These are phyloP conservation scores for Yarrowia osloensis DNA, from an alignment of 805 yeast species.

Conservation along the genomic window DNA sequence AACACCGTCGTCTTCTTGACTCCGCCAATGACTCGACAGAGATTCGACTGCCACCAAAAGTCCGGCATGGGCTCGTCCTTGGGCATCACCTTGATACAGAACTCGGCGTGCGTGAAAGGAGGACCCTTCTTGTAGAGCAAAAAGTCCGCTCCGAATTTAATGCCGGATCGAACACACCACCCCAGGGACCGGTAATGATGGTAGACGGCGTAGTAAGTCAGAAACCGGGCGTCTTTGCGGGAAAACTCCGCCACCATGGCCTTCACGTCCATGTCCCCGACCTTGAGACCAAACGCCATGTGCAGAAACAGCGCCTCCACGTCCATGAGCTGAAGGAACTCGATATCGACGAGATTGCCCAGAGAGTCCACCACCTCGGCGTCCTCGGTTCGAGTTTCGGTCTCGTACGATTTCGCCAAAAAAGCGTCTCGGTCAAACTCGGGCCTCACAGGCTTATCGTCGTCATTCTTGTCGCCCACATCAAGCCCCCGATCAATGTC, in stretches of 20 bases:
- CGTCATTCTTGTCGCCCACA: slow-evolving; percentile 33
- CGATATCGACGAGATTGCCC: slow-evolving; percentile 40
- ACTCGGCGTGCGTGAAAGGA: slow-evolving; percentile 93
- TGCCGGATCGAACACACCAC: slow-evolving; percentile 92
- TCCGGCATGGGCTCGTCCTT: slow-evolving; percentile 42
- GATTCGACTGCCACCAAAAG: slow-evolving; percentile 66
- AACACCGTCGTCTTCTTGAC: slow-evolving; percentile 78
- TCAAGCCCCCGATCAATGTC: slow-evolving; percentile 43
- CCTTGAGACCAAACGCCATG: slow-evolving; percentile 53
- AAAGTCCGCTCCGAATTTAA: slow-evolving; percentile 88
- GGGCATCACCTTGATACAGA: slow-evolving; percentile 59
- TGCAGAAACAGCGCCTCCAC: slow-evolving; percentile 72
- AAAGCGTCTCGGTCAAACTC: slow-evolving; percentile 12
- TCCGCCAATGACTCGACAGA: slow-evolving; percentile 80
- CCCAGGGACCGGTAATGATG: slow-evolving; percentile 87
- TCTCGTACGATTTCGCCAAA: background rate
- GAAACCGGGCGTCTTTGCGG: slow-evolving; percentile 44
- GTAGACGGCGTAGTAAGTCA: slow-evolving; percentile 68
- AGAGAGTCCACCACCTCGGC: slow-evolving; percentile 40
- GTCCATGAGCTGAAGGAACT: slow-evolving; percentile 67
- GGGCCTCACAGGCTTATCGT: slow-evolving; percentile 34
- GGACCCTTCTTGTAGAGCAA: slow-evolving; percentile 88
- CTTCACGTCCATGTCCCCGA: slow-evolving; percentile 38
- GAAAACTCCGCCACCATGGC: slow-evolving; percentile 37
- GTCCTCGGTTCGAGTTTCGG: slow-evolving; percentile 45